A percentile compares a stretch with the other conserved stretches of the same genome.
Conservation (phyloP, 345 rosid genomes). For the Eucalyptus regnans region DNA sequence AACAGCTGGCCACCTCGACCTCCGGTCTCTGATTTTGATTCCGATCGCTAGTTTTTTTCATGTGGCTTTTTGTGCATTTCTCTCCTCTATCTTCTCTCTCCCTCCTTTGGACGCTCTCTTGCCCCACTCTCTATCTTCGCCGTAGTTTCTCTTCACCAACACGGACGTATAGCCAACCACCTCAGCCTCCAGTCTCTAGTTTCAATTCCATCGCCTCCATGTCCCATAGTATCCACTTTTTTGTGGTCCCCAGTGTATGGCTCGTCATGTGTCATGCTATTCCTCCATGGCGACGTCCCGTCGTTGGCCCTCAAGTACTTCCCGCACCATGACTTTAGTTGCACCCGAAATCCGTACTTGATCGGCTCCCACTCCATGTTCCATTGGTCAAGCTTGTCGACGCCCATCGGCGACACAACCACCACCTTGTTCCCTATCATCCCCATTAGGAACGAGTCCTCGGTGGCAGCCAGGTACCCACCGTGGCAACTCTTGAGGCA, state of each 20-base stretch:
- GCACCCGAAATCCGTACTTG: constrained; percentile 27
- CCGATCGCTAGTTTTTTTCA: too few relatives aligned
- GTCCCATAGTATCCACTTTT: constrained; percentile 73
- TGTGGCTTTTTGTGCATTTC: too few relatives aligned
- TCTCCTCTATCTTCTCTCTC: too few relatives aligned
- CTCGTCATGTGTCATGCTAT: constrained; percentile 73
- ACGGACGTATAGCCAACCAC: too few relatives aligned
- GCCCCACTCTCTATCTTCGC: too few relatives aligned
- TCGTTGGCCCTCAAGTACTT: constrained; percentile 72
- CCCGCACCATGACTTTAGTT: constrained; percentile 55
- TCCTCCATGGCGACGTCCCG: constrained; percentile 84
- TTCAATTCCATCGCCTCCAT: constrained; percentile 28
- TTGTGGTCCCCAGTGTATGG: constrained; percentile 43
- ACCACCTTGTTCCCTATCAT: constrained; percentile 67
- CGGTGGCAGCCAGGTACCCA: constrained; percentile 61
- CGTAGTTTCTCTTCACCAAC: too few relatives aligned
- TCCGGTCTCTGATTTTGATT: too few relatives aligned
- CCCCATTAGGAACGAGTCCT: constrained; percentile 62
- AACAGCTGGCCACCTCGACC: too few relatives aligned
- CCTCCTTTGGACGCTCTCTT: too few relatives aligned
- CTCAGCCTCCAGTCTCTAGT: neutral
- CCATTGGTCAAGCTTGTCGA: constrained; percentile 24
- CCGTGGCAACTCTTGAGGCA: constrained; percentile 47
- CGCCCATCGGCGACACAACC: constrained; percentile 28
- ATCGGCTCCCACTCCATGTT: constrained; percentile 38